These are phyloP conservation scores for Aphanomyces stellatus DNA, from an alignment of 352 stramenopile genomes.

Conservation along the genomic window DNA sequence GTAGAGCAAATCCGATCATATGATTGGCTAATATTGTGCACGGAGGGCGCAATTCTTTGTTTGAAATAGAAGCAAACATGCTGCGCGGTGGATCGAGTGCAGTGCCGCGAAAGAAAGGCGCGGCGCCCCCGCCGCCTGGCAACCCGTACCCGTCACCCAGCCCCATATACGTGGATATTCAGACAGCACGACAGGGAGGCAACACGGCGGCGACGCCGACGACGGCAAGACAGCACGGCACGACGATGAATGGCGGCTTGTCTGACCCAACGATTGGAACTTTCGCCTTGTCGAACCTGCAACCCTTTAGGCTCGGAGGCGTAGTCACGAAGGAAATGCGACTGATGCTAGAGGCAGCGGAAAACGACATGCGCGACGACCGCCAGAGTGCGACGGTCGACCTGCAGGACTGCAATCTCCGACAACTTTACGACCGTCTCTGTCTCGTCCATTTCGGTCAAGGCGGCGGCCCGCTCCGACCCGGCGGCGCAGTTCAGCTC, in stretches of 20 bases:
- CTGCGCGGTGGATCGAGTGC: no score
- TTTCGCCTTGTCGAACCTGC: neutral
- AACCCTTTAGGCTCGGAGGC: neutral
- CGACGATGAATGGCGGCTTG: neutral
- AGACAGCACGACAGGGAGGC: neutral
- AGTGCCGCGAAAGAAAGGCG: no score
- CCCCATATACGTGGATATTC: constrained; percentile 17
- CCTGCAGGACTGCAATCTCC: neutral
- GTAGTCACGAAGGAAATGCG: constrained; percentile 13
- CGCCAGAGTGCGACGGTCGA: neutral
- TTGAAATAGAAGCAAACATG: no score
- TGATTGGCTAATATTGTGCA: no score
- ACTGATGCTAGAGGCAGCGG: neutral
- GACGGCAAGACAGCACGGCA: neutral
- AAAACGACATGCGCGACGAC: neutral
- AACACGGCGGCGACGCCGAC: neutral
- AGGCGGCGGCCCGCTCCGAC: neutral
- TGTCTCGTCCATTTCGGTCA: neutral
- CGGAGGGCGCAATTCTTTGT: no score
- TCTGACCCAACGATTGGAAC: neutral
- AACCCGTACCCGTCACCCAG: neutral
- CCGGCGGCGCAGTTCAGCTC: neutral
- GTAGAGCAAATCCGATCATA: no score
- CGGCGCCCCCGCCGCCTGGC: no score
- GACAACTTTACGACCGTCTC: constrained; percentile 1